Conservation (phyloP, 2,329 filamentous ascomycete species). For the Ophiostoma perfectum region DNA sequence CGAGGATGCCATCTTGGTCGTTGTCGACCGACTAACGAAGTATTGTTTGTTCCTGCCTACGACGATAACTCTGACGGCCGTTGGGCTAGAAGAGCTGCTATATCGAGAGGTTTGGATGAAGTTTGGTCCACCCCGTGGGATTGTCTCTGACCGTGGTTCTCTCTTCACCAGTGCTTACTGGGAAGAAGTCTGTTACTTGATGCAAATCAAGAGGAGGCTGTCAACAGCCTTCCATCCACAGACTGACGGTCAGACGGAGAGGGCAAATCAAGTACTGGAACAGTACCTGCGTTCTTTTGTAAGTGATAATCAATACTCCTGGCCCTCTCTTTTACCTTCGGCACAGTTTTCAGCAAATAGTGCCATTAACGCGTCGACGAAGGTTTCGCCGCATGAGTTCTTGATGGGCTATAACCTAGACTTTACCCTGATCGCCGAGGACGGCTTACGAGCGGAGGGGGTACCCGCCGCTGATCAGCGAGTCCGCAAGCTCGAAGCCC, state of each 20-base stretch:
- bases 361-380: neutral
- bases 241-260: neutral
- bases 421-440: neutral
- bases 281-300: neutral
- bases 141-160: neutral
- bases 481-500: neutral
- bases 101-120: neutral
- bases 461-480: neutral
- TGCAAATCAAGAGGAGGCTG: neutral
- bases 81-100: neutral
- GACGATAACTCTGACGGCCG: neutral
- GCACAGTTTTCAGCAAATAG: neutral
- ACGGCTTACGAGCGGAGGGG: neutral
- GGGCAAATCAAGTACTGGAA: neutral
- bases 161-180: neutral
- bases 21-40: neutral
- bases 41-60: neutral
- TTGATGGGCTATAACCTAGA: neutral
- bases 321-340: neutral
- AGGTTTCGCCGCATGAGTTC: neutral
- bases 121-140: neutral
- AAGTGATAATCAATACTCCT: neutral
- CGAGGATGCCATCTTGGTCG: neutral
- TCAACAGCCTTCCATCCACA: neutral
- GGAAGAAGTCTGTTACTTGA: neutral